Evolutionary conservation across 2,329 filamentous ascomycete species (phyloP).

Genomic region (Monosporascus ibericus): DNA sequence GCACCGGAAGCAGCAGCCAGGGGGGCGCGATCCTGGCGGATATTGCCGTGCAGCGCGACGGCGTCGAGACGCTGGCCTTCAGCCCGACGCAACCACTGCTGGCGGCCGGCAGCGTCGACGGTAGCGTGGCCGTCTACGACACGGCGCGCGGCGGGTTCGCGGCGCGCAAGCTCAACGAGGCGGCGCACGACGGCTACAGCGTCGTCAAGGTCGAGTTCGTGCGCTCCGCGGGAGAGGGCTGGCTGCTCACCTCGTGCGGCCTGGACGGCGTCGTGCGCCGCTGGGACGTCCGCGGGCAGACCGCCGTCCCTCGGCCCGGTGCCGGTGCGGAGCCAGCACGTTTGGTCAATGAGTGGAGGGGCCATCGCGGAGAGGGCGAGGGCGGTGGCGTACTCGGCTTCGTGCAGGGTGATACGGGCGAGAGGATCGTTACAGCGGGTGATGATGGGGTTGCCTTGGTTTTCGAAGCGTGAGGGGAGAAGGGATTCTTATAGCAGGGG

Average conservation of each 20-base stretch:
- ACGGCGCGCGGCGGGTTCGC: slow-evolving; percentile 78
- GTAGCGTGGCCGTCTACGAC: slow-evolving; percentile 81
- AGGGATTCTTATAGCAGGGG: not conserved
- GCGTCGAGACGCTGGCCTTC: slow-evolving; percentile 73
- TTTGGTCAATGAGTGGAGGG: slow-evolving; percentile 80
- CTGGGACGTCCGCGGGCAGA: slow-evolving; percentile 67
- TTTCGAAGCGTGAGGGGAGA: slow-evolving; percentile 47
- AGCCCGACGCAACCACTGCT: slow-evolving; percentile 44
- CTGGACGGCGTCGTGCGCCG: slow-evolving; percentile 87
- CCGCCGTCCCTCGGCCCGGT: not conserved
- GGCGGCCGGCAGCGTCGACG: slow-evolving; percentile 64
- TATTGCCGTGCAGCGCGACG: slow-evolving; percentile 67
- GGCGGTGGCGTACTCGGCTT: slow-evolving; percentile 87
- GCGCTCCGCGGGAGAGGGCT: slow-evolving; percentile 43
- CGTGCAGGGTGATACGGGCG: slow-evolving; percentile 71
- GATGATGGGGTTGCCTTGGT: slow-evolving; percentile 72
- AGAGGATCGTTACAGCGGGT: slow-evolving; percentile 78
- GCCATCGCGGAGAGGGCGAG: slow-evolving; percentile 78
- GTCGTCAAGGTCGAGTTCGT: slow-evolving; percentile 94
- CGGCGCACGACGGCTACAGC: slow-evolving; percentile 80
- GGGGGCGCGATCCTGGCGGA: slow-evolving; percentile 68
- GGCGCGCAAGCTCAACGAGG: slow-evolving; percentile 72
- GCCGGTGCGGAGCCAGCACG: slow-evolving; percentile 54
- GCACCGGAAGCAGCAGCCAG: slow-evolving; percentile 31
- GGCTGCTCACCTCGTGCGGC: slow-evolving; percentile 78